Evolutionary conservation across 495 filamentous ascomycete genomes (phyloP), one percentile per base, ranked within the genome.

Genomic region (Daldinia childiae): DNA sequence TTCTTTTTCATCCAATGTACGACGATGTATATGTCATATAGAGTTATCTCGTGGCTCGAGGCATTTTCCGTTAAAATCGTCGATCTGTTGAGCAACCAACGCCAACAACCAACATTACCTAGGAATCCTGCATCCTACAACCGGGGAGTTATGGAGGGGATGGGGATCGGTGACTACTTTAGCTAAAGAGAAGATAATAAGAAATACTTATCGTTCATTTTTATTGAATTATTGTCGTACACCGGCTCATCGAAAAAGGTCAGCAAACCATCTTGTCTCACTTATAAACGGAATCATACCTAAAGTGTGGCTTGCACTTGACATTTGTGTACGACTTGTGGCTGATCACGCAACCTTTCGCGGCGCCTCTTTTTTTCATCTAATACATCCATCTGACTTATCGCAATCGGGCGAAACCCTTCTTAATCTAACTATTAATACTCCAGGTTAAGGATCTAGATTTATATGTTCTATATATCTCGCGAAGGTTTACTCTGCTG

Each of bases 301-400:
- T 34, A 39, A 55, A 19, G 12, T 64, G 69, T 72, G 69, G 69
- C 69, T 62, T 66, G 19, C 48, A n/a, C n/a, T 48, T 12, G n/a
- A 41, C 19, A 26, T 38, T 14, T 14, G 6, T 29, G 68, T 50
- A 15, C n/a, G 21, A 52, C 57, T 62, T 71, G 68, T 71, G 68
- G 68, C 68, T 71, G 50, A 48, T 57, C 56, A 38, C 57, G 9
- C 56, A 48, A 32, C 41, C 58, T 54, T n/a, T 62, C 68, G 57
- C 60, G 55, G 57, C 57, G 38, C 30, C 32, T 38, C 56, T 14
- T 32, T 24, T 29, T 34, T 50, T 36, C 24, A 38, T 56, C 30
- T 39, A 52, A 61, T 38, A 61, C 54, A 30, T n/a, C n/a, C 50
- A n/a, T 14, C 34, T 26, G 32, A 64, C 24, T 11, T 48, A 52